Conservation (phyloP, 306 rosid species). For the Abrus precatorius region DNA sequence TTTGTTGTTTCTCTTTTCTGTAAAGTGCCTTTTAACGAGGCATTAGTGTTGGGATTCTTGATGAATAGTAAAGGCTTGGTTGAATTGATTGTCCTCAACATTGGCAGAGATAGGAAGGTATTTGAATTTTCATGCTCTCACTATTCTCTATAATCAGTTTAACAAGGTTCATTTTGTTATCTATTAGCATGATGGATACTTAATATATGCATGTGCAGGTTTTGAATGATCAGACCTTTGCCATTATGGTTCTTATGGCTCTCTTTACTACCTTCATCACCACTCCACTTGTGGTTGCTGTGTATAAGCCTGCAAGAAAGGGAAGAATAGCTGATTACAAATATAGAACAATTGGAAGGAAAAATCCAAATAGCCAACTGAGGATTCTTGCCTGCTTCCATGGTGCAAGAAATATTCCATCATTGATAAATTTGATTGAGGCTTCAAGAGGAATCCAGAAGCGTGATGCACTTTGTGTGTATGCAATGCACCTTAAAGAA, state of each 20-base stretch:
- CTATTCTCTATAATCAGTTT: conserved; percentile 28
- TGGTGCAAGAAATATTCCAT: conserved; percentile 71
- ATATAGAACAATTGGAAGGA: conserved; percentile 67
- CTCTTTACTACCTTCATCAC: conserved; percentile 86
- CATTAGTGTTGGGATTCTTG: conserved; percentile 79
- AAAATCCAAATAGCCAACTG: conserved; percentile 62
- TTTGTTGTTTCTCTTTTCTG: conserved; percentile 58
- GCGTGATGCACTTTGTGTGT: conserved; percentile 69
- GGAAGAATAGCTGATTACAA: conserved; percentile 60
- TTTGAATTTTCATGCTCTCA: conserved; percentile 29
- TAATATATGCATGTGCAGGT: conserved; percentile 64
- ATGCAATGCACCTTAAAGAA: conserved; percentile 89
- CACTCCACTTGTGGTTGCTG: conserved; percentile 73
- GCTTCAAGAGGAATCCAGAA: conserved; percentile 77
- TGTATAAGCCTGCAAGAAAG: conserved; percentile 72
- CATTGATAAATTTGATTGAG: conserved; percentile 79
- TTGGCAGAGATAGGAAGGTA: conserved; percentile 94
- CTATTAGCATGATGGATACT: conserved; percentile 20
- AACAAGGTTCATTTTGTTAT: background rate
- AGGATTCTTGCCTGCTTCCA: conserved; percentile 80
- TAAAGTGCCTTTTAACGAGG: conserved; percentile 74
- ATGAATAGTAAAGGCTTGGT: conserved; percentile 95
- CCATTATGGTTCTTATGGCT: conserved; percentile 94
- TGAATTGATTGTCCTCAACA: conserved; percentile 90
- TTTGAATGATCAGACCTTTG: conserved; percentile 90